A percentile compares a stretch with the other conserved stretches of the same genome.
These are phyloP conservation scores for Hansenula sp. DNA, from an alignment of 1,139 yeast genomes.

Conservation along the genomic window DNA sequence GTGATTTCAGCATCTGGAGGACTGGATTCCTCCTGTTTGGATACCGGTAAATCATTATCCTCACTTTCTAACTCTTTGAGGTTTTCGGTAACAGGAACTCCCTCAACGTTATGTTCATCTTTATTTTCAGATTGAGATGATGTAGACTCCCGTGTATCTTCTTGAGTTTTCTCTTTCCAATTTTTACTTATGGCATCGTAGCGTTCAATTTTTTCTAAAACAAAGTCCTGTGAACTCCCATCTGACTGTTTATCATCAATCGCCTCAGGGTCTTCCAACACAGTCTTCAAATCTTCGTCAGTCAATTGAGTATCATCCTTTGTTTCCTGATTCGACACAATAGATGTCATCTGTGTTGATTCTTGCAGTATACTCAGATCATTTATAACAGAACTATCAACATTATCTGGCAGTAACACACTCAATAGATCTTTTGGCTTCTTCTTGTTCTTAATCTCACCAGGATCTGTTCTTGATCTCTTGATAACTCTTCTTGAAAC, in stretches of 20 bases:
- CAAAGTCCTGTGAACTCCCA: background rate
- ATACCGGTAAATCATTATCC: no score
- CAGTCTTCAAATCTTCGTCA: background rate
- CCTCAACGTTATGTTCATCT: background rate
- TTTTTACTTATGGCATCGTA: no score
- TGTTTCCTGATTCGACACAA: background rate
- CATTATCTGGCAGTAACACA: constrained; percentile 7
- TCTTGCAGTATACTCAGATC: constrained; percentile 6
- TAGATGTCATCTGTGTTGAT: background rate
- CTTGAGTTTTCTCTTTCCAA: no score
- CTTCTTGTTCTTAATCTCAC: no score
- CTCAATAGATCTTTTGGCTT: background rate
- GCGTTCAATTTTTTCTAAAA: no score
- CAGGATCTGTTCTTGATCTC: constrained; percentile 4
- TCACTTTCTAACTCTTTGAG: no score
- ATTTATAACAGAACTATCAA: background rate
- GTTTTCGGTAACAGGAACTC: no score
- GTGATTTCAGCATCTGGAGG: no score
- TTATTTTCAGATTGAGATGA: no score
- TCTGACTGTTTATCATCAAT: constrained; percentile 4
- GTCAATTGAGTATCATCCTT: background rate
- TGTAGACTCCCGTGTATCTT: no score
- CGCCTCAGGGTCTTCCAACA: constrained; percentile 1
- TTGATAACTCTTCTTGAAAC: background rate
- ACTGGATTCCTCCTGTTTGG: no score